Evolutionary conservation across 2,329 filamentous ascomycete species (phyloP).

Genomic region (Venturia asperata): DNA sequence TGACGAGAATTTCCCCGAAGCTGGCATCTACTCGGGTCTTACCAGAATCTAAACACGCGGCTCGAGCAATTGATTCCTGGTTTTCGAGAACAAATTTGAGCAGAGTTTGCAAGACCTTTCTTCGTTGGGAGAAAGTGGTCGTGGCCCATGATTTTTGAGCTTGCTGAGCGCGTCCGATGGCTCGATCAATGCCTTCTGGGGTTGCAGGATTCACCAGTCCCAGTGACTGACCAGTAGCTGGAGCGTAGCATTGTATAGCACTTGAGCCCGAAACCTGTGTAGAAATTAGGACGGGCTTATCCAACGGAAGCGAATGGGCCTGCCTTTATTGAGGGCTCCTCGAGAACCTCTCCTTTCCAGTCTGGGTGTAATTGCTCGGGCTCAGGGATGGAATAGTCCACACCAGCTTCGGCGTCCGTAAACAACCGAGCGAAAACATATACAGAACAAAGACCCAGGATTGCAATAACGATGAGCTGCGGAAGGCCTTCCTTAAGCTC

Average conservation of each 20-base stretch:
- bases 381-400: conserved; percentile 53
- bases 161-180: conserved; percentile 62
- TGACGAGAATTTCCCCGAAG: conserved; percentile 90
- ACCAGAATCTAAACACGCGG: conserved; percentile 85
- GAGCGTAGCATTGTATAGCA: conserved; percentile 77
- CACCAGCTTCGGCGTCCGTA: conserved; percentile 34
- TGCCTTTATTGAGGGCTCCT: conserved; percentile 55
- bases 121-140: conserved; percentile 70
- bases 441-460: conserved; percentile 11
- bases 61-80: conserved; percentile 75
- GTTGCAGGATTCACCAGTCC: conserved; percentile 73
- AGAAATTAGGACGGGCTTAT: background rate
- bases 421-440: conserved; percentile 18
- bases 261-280: conserved; percentile 52
- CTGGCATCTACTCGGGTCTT: conserved; percentile 95
- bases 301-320: background rate
- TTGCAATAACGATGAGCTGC: background rate
- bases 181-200: conserved; percentile 67
- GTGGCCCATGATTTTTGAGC: conserved; percentile 72
- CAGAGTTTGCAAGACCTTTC: conserved; percentile 72
- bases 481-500: conserved; percentile 16
- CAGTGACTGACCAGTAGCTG: conserved; percentile 79
- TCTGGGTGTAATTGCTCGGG: conserved; percentile 52
- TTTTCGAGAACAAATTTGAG: conserved; percentile 79
- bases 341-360: conserved; percentile 51